Percentiles rank a stretch among this genome's conserved stretches.
phyloP scores from a whole-genome alignment of 768 basidiomycete genomes.

The Ramaria rubella region DNA sequence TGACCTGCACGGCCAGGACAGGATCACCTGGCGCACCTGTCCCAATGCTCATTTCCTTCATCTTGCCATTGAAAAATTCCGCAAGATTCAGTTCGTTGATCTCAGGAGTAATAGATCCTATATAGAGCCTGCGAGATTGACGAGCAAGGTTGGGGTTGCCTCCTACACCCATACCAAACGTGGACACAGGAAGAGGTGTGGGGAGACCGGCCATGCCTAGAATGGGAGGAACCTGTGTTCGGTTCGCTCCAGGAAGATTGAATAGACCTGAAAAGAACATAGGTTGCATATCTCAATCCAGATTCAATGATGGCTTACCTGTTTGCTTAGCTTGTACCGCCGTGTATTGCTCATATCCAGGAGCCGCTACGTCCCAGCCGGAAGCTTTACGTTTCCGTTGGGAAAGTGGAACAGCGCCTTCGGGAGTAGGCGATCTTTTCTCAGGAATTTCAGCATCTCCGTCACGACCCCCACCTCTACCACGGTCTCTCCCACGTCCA shows the following conservation, averaged over 20 bases:
- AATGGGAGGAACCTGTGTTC: slow-evolving; percentile 80
- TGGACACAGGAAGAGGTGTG: slow-evolving; percentile 76
- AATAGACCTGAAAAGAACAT: slow-evolving; percentile 62
- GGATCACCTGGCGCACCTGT: slow-evolving; percentile 83
- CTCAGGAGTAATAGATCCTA: slow-evolving; percentile 92
- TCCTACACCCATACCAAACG: slow-evolving; percentile 81
- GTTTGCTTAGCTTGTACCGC: slow-evolving; percentile 99
- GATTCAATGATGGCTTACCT: slow-evolving; percentile 42
- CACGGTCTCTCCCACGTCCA: slow-evolving; percentile 44
- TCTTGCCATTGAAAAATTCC: slow-evolving; percentile 94
- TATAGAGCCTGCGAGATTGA: slow-evolving; percentile 92
- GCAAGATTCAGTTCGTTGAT: slow-evolving; percentile 89
- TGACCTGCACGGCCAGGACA: slow-evolving; percentile 90
- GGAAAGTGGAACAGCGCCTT: slow-evolving; percentile 71
- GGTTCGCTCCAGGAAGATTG: slow-evolving; percentile 92
- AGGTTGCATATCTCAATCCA: slow-evolving; percentile 11
- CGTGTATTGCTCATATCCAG: slow-evolving; percentile 90
- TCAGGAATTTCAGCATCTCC: slow-evolving; percentile 40
- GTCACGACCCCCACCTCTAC: slow-evolving; percentile 42
- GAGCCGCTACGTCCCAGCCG: slow-evolving; percentile 94
- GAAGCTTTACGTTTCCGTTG: slow-evolving; percentile 86
- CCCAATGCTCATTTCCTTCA: slow-evolving; percentile 87
- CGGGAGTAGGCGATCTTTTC: slow-evolving; percentile 84
- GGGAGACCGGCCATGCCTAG: slow-evolving; percentile 76
- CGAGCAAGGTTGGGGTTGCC: slow-evolving; percentile 85